Conservation (phyloP, 176 grass and related monocot genomes). For the Musa beccarii region DNA sequence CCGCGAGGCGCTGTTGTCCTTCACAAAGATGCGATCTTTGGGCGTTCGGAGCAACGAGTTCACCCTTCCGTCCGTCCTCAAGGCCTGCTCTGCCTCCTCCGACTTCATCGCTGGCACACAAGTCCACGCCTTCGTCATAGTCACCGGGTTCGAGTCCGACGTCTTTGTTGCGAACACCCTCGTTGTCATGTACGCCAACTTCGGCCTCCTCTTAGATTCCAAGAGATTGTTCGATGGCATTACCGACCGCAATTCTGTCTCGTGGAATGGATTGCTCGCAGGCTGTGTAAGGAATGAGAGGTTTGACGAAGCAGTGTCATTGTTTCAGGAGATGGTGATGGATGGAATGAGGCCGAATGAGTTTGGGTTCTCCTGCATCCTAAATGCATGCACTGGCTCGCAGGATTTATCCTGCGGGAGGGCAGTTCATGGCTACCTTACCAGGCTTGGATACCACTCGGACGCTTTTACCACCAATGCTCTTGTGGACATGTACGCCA, state of each 20-base stretch:
- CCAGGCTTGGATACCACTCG: constrained; percentile 38
- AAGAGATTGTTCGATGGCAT: constrained; percentile 52
- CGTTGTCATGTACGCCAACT: constrained; percentile 56
- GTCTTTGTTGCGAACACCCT: constrained; percentile 67
- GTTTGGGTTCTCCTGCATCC: constrained; percentile 54
- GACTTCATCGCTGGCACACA: constrained; percentile 39
- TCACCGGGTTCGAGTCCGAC: constrained; percentile 36
- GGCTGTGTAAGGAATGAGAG: constrained; percentile 59
- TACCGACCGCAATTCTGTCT: constrained; percentile 33
- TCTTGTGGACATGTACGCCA: constrained; percentile 69
- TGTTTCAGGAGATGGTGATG: constrained; percentile 55
- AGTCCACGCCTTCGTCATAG: constrained; percentile 47
- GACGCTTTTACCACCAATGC: constrained; percentile 63
- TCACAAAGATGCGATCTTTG: constrained; percentile 40
- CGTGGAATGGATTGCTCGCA: constrained; percentile 69
- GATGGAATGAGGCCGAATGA: constrained; percentile 44
- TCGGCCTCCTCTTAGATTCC: constrained; percentile 39
- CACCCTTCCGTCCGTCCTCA: constrained; percentile 61
- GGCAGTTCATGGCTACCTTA: constrained; percentile 46
- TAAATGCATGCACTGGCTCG: constrained; percentile 61
- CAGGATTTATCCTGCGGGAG: constrained; percentile 40
- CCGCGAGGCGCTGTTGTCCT: constrained; percentile 34
- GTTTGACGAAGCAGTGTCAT: constrained; percentile 38
- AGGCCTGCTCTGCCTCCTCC: constrained; percentile 30
- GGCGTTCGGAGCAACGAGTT: constrained; percentile 62